phyloP scores from a whole-genome alignment of 1,139 yeast species.

The Yamadazyma diddensiae region DNA sequence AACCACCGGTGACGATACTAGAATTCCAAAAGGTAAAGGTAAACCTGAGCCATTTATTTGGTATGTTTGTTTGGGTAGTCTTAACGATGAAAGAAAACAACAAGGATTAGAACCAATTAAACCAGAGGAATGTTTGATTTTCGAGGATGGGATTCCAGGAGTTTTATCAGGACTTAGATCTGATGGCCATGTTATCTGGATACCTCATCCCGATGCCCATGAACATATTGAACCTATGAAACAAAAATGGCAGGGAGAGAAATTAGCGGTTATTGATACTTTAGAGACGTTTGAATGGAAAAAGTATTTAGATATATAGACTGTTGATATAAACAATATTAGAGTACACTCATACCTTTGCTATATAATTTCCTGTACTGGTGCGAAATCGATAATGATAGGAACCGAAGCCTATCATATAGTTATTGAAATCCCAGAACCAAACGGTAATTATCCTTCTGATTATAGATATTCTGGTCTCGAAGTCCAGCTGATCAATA shows the following conservation, averaged over 20 bases:
- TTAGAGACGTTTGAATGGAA: conserved; percentile 42
- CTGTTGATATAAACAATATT: not conserved
- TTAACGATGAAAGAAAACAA: conserved; percentile 49
- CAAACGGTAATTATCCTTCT: conserved; percentile 7
- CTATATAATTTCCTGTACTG: not conserved
- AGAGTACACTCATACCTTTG: not conserved
- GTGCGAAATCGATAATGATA: conserved; percentile 25
- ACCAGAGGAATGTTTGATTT: conserved; percentile 79
- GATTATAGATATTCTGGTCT: conserved; percentile 37
- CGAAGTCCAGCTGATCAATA: conserved; percentile 29
- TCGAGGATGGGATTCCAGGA: conserved; percentile 94
- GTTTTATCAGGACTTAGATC: conserved; percentile 78
- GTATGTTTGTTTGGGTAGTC: conserved; percentile 69
- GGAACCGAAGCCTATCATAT: conserved; percentile 45
- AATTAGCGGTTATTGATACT: conserved; percentile 43
- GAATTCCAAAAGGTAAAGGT: conserved; percentile 81
- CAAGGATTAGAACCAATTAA: conserved; percentile 43
- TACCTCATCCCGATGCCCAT: conserved; percentile 76
- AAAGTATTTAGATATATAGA: not conserved
- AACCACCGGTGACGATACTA: conserved; percentile 84
- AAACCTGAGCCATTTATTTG: conserved; percentile 94
- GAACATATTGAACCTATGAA: conserved; percentile 25
- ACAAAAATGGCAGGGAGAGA: conserved; percentile 34
- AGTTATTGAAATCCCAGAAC: conserved; percentile 24
- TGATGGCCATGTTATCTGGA: conserved; percentile 87